Evolutionary conservation across 2,329 filamentous ascomycete species (phyloP).

Genomic region (Colletotrichum tofieldiae): DNA sequence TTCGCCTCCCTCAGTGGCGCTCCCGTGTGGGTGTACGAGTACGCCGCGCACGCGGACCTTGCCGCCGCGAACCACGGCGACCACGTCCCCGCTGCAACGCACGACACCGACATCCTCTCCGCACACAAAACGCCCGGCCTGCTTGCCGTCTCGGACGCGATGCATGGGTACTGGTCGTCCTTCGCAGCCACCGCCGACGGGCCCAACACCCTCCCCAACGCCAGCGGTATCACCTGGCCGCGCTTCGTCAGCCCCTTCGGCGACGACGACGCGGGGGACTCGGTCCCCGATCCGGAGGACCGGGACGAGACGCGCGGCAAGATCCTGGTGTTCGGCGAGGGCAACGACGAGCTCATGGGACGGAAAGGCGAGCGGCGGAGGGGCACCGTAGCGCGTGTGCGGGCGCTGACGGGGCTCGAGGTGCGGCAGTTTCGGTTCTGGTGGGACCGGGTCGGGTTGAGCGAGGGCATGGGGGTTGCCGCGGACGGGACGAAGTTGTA

Average conservation of each 20-base stretch:
- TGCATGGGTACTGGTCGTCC: slow-evolving; percentile 59
- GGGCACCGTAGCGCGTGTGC: slow-evolving; percentile 62
- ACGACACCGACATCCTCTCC: slow-evolving; percentile 56
- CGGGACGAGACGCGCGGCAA: slow-evolving; percentile 47
- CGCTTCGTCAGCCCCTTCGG: slow-evolving; percentile 59
- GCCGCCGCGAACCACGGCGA: slow-evolving; percentile 65
- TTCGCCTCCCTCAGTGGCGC: slow-evolving; percentile 53
- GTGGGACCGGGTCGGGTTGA: slow-evolving; percentile 69
- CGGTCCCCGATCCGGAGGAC: slow-evolving; percentile 28
- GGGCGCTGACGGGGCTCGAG: slow-evolving; percentile 60
- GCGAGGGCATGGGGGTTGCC: slow-evolving; percentile 58
- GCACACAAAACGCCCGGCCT: slow-evolving; percentile 60
- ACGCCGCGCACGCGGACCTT: slow-evolving; percentile 62
- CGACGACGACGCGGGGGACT: slow-evolving; percentile 29
- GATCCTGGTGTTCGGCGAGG: slow-evolving; percentile 71
- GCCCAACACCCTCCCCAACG: slow-evolving; percentile 27
- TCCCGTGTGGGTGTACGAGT: slow-evolving; percentile 72
- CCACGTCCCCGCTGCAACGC: slow-evolving; percentile 60
- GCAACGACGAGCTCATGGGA: slow-evolving; percentile 69
- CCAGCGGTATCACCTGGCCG: slow-evolving; percentile 56
- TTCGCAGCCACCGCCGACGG: slow-evolving; percentile 50
- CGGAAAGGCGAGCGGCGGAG: slow-evolving; percentile 50
- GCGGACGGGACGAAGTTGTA: slow-evolving; percentile 3
- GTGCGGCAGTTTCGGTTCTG: slow-evolving; percentile 71
- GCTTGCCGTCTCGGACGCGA: slow-evolving; percentile 52